phyloP scores from a whole-genome alignment of 768 basidiomycete species.

The Porpolomopsis calyptriformis region DNA sequence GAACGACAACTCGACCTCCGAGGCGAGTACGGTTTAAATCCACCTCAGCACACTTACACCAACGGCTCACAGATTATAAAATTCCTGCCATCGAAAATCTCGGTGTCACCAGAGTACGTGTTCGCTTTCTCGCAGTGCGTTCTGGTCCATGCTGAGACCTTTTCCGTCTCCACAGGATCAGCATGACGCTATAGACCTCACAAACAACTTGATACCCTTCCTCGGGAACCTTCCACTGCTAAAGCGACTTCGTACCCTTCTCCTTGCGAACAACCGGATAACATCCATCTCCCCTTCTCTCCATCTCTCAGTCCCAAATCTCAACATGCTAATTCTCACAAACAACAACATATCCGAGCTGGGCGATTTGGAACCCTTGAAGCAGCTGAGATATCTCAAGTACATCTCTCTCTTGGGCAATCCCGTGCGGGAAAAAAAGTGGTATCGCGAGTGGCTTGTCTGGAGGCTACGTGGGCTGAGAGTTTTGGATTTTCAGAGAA shows the following conservation, averaged over 20 bases:
- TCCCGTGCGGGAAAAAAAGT: slow-evolving; percentile 84
- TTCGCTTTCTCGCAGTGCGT: slow-evolving; percentile 10
- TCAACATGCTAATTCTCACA: slow-evolving; percentile 72
- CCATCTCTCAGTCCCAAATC: slow-evolving; percentile 74
- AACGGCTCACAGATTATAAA: slow-evolving; percentile 60
- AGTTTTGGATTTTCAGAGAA: slow-evolving; percentile 91
- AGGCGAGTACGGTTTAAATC: slow-evolving; percentile 37
- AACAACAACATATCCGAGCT: slow-evolving; percentile 74
- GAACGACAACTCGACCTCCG: slow-evolving; percentile 88
- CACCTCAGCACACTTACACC: slow-evolving; percentile 14
- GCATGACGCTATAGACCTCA: slow-evolving; percentile 88
- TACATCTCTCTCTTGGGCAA: slow-evolving; percentile 73
- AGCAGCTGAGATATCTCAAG: slow-evolving; percentile 62
- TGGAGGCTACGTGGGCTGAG: slow-evolving; percentile 79
- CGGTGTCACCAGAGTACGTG: slow-evolving; percentile 74
- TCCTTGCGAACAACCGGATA: slow-evolving; percentile 87
- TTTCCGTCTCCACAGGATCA: slow-evolving; percentile 59
- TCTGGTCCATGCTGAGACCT: slow-evolving; percentile 13
- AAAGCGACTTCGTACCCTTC: slow-evolving; percentile 71
- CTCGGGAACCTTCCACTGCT: slow-evolving; percentile 83
- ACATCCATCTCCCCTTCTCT: slow-evolving; percentile 72
- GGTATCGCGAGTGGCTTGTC: slow-evolving; percentile 94
- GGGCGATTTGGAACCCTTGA: slow-evolving; percentile 77
- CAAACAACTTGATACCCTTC: slow-evolving; percentile 76
- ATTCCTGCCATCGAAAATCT: slow-evolving; percentile 95